A percentile compares a stretch with the other conserved stretches of the same genome.
phyloP scores from a whole-genome alignment of 2,329 filamentous ascomycete genomes.

The Colletotrichum navitas region DNA sequence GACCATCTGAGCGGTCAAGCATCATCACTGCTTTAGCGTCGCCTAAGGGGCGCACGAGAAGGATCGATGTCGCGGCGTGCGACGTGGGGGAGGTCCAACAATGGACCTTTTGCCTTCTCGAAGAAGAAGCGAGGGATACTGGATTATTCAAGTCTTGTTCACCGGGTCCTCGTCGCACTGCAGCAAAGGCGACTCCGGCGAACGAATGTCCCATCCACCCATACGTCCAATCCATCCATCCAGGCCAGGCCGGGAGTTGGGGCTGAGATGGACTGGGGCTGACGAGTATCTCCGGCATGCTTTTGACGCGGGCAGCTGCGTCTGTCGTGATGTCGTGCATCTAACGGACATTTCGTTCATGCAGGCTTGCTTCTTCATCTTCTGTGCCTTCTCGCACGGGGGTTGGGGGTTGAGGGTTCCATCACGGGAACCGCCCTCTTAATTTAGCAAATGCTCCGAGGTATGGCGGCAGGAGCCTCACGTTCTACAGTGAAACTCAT shows the following conservation, averaged over 20 bases:
- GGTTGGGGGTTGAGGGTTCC: no score
- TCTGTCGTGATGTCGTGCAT: slow-evolving; percentile 30
- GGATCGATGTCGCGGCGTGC: slow-evolving; percentile 18
- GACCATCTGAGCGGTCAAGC: slow-evolving; percentile 10
- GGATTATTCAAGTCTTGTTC: neutral
- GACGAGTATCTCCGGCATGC: neutral
- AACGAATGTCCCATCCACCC: neutral
- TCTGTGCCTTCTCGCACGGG: neutral
- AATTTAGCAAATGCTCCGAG: slow-evolving; percentile 7
- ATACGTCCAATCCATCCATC: neutral
- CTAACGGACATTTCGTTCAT: slow-evolving; percentile 11
- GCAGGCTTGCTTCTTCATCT: neutral
- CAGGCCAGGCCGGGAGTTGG: neutral
- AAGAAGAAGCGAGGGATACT: neutral
- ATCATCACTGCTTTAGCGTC: slow-evolving; percentile 9
- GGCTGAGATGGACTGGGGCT: slow-evolving; percentile 9
- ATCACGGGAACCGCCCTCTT: neutral
- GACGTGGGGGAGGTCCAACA: neutral
- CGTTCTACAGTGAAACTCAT: neutral
- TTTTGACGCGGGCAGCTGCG: slow-evolving; percentile 7
- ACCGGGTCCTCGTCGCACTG: slow-evolving; percentile 25
- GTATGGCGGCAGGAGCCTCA: slow-evolving; percentile 3
- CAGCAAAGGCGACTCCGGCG: neutral
- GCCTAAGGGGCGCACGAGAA: neutral
- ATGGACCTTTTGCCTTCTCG: neutral